These are phyloP conservation scores for Aspergillaceae sp. DNA, from an alignment of 2,329 filamentous ascomycete genomes.

Conservation along the genomic window DNA sequence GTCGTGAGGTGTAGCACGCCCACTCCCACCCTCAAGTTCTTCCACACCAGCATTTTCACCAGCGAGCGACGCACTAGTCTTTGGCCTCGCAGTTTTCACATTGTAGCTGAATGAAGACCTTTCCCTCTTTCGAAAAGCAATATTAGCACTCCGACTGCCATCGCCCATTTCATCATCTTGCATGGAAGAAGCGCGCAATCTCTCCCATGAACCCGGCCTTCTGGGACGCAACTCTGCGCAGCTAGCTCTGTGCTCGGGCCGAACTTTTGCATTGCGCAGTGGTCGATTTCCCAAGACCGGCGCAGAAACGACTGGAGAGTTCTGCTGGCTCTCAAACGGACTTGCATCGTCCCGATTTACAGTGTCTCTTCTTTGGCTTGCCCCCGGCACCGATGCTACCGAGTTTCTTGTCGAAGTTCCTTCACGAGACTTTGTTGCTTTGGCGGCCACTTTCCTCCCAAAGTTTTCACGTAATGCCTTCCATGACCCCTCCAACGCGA, in stretches of 20 bases:
- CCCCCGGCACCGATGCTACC: slow-evolving; percentile 20
- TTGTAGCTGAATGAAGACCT: slow-evolving; percentile 23
- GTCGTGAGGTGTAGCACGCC: slow-evolving; percentile 21
- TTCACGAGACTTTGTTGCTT: slow-evolving; percentile 3
- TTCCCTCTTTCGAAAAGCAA: slow-evolving; percentile 22
- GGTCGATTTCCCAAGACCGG: slow-evolving; percentile 11
- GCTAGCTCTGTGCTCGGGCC: slow-evolving; percentile 4
- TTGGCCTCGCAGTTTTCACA: slow-evolving; percentile 19
- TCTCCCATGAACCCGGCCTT: slow-evolving; percentile 3
- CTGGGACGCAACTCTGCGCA: slow-evolving; percentile 6
- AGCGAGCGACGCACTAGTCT: slow-evolving; percentile 16
- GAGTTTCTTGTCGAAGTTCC: slow-evolving; percentile 5
- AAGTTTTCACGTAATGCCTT: slow-evolving; percentile 41
- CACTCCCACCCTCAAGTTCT: slow-evolving; percentile 14
- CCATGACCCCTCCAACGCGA: slow-evolving; percentile 72
- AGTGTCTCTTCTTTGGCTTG: slow-evolving; percentile 5
- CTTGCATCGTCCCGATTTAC: slow-evolving; percentile 10
- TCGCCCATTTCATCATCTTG: slow-evolving; percentile 10
- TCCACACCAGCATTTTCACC: slow-evolving; percentile 16
- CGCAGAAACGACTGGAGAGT: slow-evolving; percentile 7
- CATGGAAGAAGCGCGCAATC: slow-evolving; percentile 12
- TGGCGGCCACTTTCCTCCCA: slow-evolving; percentile 6
- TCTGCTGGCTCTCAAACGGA: slow-evolving; percentile 10
- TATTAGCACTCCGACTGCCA: slow-evolving; percentile 3
- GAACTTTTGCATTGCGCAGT: slow-evolving; percentile 7